phyloP scores from a whole-genome alignment of 352 stramenopile species.

The Globisporangium apiculatum region DNA sequence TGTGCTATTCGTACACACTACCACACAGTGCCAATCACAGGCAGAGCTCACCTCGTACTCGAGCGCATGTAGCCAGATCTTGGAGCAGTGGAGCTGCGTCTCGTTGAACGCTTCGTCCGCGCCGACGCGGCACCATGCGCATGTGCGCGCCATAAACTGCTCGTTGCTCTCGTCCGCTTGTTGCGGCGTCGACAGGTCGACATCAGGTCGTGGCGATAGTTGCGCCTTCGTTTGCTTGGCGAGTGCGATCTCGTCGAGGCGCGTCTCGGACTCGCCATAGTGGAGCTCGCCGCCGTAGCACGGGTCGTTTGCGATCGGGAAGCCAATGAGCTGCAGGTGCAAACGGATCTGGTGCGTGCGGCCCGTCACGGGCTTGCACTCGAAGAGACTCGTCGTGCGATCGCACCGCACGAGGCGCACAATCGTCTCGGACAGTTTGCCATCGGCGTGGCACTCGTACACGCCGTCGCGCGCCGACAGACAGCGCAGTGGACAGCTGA shows the following conservation, averaged over 20 bases:
- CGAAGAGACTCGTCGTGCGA: constrained; percentile 79
- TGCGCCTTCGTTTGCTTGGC: constrained; percentile 29
- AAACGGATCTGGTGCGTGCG: constrained; percentile 97
- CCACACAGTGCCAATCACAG: background rate
- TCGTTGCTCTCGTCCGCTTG: constrained; percentile 54
- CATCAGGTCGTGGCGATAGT: constrained; percentile 25
- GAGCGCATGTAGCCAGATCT: constrained; percentile 84
- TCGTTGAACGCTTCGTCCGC: constrained; percentile 70
- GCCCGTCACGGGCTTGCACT: constrained; percentile 92
- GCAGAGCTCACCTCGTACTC: constrained; percentile 69
- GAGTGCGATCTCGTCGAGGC: constrained; percentile 34
- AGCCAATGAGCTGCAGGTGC: constrained; percentile 90
- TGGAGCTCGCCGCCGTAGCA: constrained; percentile 95
- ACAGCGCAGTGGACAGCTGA: constrained; percentile 81
- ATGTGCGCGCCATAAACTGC: constrained; percentile 73
- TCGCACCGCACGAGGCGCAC: constrained; percentile 53
- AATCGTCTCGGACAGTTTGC: constrained; percentile 73
- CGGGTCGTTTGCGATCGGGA: constrained; percentile 96
- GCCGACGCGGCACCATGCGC: constrained; percentile 62
- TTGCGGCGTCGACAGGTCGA: constrained; percentile 52
- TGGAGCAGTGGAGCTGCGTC: constrained; percentile 77
- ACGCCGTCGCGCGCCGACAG: constrained; percentile 76
- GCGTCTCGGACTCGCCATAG: constrained; percentile 67
- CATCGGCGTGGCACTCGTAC: constrained; percentile 77
- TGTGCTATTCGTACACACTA: background rate